Conservation (phyloP, 2,329 filamentous ascomycete genomes). For the Fusarium ramigenum region DNA sequence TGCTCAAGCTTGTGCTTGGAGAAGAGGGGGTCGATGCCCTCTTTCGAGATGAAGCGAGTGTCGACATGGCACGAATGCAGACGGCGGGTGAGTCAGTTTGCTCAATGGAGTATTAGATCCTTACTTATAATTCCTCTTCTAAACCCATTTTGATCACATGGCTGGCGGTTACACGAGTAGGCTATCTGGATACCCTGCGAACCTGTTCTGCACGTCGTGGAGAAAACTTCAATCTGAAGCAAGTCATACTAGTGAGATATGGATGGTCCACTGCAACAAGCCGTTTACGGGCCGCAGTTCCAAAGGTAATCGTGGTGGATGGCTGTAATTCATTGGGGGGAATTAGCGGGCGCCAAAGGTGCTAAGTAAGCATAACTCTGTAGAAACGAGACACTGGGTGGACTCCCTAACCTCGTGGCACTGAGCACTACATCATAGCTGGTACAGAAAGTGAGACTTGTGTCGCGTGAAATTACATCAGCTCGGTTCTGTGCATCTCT, state of each 20-base stretch:
- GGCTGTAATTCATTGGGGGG: not conserved
- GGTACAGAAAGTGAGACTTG: not conserved
- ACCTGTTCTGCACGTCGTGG: not conserved
- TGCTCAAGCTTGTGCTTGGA: not conserved
- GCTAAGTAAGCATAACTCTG: not conserved
- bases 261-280: no score
- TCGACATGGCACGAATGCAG: not conserved
- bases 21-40: not conserved
- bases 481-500: no score
- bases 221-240: not conserved
- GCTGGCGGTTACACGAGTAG: not conserved
- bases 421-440: not conserved
- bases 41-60: not conserved
- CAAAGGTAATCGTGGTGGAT: not conserved
- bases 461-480: not conserved
- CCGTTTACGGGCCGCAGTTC: not conserved
- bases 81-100: not conserved
- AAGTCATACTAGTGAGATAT: not conserved
- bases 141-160: no score
- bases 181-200: not conserved
- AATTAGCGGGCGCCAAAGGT: fast-evolving
- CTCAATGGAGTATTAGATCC: not conserved
- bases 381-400: fast-evolving
- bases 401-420: not conserved
- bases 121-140: not conserved